These are phyloP conservation scores for Termitomyces bulborhizus DNA, from an alignment of 768 basidiomycete species.

Conservation along the genomic window DNA sequence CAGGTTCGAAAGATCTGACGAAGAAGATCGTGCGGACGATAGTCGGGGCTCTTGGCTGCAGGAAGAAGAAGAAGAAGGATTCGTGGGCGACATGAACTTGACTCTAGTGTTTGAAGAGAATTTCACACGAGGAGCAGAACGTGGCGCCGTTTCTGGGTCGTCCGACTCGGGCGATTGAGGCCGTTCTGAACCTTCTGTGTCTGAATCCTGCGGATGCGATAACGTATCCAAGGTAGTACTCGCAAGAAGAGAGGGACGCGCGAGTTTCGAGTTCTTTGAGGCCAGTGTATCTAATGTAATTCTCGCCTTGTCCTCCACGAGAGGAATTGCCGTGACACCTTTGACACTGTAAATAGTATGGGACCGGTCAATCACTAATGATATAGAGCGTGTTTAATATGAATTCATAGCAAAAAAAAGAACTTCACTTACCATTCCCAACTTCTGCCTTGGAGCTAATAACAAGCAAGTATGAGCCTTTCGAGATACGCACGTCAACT, in stretches of 20 bases:
- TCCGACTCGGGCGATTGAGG: slow-evolving; percentile 10
- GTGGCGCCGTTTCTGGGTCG: slow-evolving; percentile 10
- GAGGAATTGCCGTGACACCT: slow-evolving; percentile 64
- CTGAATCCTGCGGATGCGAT: slow-evolving; percentile 6
- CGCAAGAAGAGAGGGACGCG: slow-evolving; percentile 41
- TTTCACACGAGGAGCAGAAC: slow-evolving; percentile 36
- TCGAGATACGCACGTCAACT: slow-evolving; percentile 1
- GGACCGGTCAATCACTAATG: slow-evolving; percentile 55
- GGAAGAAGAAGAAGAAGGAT: slow-evolving; percentile 9
- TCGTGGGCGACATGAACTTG: slow-evolving; percentile 34
- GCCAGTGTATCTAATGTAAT: slow-evolving; percentile 45
- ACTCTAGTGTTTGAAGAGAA: slow-evolving; percentile 45
- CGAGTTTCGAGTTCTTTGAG: slow-evolving; percentile 37
- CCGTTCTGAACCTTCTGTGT: slow-evolving; percentile 5
- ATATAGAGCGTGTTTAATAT: neutral
- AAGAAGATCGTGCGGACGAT: slow-evolving; percentile 34
- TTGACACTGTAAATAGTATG: slow-evolving; percentile 65
- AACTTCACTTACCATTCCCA: slow-evolving; percentile 50
- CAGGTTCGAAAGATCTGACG: slow-evolving; percentile 51
- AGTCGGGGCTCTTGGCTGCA: slow-evolving; percentile 20
- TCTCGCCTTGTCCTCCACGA: slow-evolving; percentile 58
- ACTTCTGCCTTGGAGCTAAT: slow-evolving; percentile 57
- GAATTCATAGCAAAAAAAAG: neutral
- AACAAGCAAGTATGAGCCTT: slow-evolving; percentile 74
- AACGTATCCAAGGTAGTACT: slow-evolving; percentile 18